phyloP scores from a whole-genome alignment of 495 filamentous ascomycete species.

The Articulospora tetracladia region DNA sequence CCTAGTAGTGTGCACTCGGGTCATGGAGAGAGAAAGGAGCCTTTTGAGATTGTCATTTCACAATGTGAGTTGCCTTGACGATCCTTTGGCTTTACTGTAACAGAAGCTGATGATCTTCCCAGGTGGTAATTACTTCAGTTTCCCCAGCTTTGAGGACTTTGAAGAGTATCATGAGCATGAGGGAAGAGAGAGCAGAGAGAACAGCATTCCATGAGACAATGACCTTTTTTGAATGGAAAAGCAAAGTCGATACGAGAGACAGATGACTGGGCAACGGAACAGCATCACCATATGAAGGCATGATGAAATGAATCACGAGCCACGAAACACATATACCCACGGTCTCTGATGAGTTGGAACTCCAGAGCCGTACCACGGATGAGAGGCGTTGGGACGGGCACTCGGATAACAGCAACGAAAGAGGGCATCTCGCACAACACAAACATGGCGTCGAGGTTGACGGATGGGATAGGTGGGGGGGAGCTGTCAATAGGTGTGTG shows the following conservation, averaged over 20 bases:
- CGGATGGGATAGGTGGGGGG: neutral
- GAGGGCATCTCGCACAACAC: neutral
- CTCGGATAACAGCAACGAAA: neutral
- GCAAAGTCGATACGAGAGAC: neutral
- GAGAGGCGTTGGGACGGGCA: neutral
- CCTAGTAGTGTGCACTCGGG: slow-evolving; percentile 3
- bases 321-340: slow-evolving; percentile 1
- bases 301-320: neutral
- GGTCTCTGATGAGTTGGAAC: neutral
- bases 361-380: neutral
- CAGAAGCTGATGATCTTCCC: neutral
- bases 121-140: slow-evolving; percentile 50
- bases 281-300: neutral
- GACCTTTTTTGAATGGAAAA: neutral
- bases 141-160: slow-evolving; percentile 49
- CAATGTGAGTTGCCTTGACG: slow-evolving; percentile 19
- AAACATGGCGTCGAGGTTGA: neutral
- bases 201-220: slow-evolving; percentile 3
- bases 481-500: neutral
- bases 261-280: slow-evolving; percentile 3
- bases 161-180: slow-evolving; percentile 24
- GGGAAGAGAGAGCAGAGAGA: slow-evolving; percentile 17
- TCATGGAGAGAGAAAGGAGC: slow-evolving; percentile 29
- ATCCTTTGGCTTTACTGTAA: neutral
- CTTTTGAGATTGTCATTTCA: slow-evolving; percentile 25